Conservation (phyloP, 139 green algal species). For the Gonium pectorale region DNA sequence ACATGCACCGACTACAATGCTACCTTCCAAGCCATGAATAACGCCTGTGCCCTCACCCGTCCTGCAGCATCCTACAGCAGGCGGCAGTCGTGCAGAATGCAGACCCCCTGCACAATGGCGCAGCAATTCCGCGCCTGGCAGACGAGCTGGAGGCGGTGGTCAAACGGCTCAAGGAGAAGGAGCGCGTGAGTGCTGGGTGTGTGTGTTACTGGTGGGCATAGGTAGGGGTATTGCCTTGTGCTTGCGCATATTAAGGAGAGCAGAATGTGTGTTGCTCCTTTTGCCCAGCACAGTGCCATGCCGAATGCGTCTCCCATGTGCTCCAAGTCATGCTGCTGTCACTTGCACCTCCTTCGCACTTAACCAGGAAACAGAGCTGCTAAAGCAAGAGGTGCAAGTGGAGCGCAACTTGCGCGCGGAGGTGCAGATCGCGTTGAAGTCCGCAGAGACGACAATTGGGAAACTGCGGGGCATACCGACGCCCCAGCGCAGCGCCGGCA, state of each 20-base stretch:
- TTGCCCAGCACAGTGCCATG: no score
- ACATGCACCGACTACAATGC: no score
- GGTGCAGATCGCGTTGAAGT: not conserved
- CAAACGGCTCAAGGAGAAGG: constrained; percentile 16
- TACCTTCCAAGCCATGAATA: no score
- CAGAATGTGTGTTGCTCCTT: no score
- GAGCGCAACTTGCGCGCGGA: constrained; percentile 1
- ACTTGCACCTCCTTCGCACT: no score
- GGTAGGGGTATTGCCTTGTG: no score
- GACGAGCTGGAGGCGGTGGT: constrained; percentile 18
- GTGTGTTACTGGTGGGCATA: not conserved
- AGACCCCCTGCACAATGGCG: not conserved
- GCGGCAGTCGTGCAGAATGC: not conserved
- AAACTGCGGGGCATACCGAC: constrained; percentile 7
- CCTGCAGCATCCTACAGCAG: constrained; percentile 8
- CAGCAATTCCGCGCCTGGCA: not conserved
- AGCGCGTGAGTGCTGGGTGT: constrained; percentile 3
- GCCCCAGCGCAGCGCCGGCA: not conserved
- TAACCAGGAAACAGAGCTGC: no score
- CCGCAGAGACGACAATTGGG: not conserved
- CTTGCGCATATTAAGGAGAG: no score
- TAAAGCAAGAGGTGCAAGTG: not conserved
- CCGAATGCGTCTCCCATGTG: no score
- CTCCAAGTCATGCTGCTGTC: no score
- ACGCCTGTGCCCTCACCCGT: no score